Base-by-base conservation (phyloP, 2,329 filamentous ascomycete species). In the Alternaria longipes region DNA sequence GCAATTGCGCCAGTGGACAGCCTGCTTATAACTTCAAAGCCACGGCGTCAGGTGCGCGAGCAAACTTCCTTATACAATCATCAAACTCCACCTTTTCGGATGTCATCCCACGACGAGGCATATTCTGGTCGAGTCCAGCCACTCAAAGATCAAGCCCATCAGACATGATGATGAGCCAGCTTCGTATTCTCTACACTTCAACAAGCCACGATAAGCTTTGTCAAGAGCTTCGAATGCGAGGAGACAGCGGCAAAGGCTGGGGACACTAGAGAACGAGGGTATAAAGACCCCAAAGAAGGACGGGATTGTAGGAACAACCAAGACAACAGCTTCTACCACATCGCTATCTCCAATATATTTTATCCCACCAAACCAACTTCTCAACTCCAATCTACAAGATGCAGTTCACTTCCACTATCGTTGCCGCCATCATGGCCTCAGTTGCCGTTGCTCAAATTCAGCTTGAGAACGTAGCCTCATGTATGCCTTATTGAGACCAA, bases 381-480 rank as follows among this genome's bases (percentile, higher is more conserved):
- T 16, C 20, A 8, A 14, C n/a, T 8, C 34, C 34, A 30, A 52
- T 41, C 36, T 7, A 26, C 22, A 57, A 57, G n/a, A 60, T 60
- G 58, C 47, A 52, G 8, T 60, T 60, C 54, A 34, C 54, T 28
- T 9, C 54, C 41, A 24, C 54, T n/a, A 41, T 60, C 26, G 32
- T 55, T 28, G 58, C 26, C 54, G 46, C 58, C 47, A 46, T 60
- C 16, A 45, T 60, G 54, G 54, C 54, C 26, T 46, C 54, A 8
- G 40, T 53, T n/a, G 46, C 58, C 8, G n/a, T 28, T 28, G 57
- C 57, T 26, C 57, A 60, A 46, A 38, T 51, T 5, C 18, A 44
- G 18, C 32, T 60, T 12, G 58, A 57, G 24, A 60, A 60, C 14
- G 26, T 60, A 14, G 58, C 58, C 5, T 52, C 54, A 28, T 60